These are phyloP conservation scores for Berberis thunbergii DNA, from an alignment of 164 flowering plant genomes.

Conservation along the genomic window DNA sequence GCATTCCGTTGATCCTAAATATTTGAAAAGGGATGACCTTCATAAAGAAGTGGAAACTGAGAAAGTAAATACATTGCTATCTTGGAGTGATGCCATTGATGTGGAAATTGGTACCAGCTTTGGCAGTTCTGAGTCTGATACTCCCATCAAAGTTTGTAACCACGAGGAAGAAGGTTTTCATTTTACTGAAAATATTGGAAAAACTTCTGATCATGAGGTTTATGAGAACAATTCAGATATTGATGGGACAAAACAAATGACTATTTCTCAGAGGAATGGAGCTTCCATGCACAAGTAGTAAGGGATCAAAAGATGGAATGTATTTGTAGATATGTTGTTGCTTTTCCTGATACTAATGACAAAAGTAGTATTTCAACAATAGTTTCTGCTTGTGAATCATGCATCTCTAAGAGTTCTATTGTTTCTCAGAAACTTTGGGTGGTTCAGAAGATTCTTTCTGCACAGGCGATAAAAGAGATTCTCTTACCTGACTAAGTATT, in stretches of 20 bases:
- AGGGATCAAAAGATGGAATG: constrained; percentile 2
- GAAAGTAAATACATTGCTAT: constrained; percentile 11
- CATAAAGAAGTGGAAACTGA: constrained; percentile 8
- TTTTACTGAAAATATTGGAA: constrained; percentile 6
- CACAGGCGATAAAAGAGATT: constrained; percentile 28
- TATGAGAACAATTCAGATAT: constrained; percentile 7
- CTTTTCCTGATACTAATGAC: constrained; percentile 33
- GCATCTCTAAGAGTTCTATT: constrained; percentile 24
- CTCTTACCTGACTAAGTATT: constrained; percentile 49
- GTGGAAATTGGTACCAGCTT: constrained; percentile 23
- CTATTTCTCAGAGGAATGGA: constrained; percentile 9
- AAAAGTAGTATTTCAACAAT: constrained; percentile 37
- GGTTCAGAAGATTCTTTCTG: constrained; percentile 29
- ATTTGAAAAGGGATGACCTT: neutral
- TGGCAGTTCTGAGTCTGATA: constrained; percentile 4
- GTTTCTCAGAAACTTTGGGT: constrained; percentile 18
- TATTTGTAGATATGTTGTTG: constrained; percentile 20
- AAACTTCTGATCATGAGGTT: constrained; percentile 6
- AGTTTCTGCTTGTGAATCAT: constrained; percentile 27
- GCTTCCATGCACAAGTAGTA: constrained; percentile 9
- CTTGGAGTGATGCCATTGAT: constrained; percentile 23
- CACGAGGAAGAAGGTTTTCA: constrained; percentile 6
- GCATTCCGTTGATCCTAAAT: neutral
- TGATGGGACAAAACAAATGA: constrained; percentile 4
- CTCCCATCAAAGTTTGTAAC: neutral